Percentiles rank a stretch among this genome's conserved stretches.
Evolutionary conservation across 2,329 filamentous ascomycete species (phyloP).

Genomic region (Aplosporella prunicola): DNA sequence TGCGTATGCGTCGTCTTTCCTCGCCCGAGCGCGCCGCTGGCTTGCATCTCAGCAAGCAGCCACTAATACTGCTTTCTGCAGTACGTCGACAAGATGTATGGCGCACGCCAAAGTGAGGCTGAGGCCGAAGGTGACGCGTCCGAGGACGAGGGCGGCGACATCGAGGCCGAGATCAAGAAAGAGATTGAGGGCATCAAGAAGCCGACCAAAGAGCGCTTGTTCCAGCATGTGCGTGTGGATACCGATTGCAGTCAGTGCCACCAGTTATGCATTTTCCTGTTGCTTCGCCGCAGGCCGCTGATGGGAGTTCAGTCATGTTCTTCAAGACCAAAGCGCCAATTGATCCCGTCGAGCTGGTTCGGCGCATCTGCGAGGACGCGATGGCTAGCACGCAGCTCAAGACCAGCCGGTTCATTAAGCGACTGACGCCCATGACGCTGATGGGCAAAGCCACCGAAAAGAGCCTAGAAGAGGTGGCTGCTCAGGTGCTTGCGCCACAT

Average conservation of each 20-base stretch:
- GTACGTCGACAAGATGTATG: slow-evolving; percentile 54
- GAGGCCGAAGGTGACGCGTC: slow-evolving; percentile 35
- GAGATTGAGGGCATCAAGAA: slow-evolving; percentile 58
- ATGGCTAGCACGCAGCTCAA: slow-evolving; percentile 41
- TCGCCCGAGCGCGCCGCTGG: background rate
- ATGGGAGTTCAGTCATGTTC: slow-evolving; percentile 41
- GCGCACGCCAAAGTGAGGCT: slow-evolving; percentile 24
- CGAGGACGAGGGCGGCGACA: slow-evolving; percentile 41
- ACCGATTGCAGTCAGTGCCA: slow-evolving; percentile 43
- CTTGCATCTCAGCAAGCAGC: slow-evolving; percentile 3
- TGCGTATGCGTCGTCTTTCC: slow-evolving; percentile 27
- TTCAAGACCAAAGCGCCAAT: slow-evolving; percentile 48
- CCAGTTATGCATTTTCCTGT: slow-evolving; percentile 1
- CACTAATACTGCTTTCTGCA: too few relatives aligned
- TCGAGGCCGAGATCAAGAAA: slow-evolving; percentile 62
- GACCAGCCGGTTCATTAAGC: slow-evolving; percentile 49
- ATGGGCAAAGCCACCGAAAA: slow-evolving; percentile 59
- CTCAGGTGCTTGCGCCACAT: slow-evolving; percentile 51
- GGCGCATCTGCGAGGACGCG: slow-evolving; percentile 49
- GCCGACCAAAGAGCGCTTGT: slow-evolving; percentile 39
- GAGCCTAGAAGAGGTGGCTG: slow-evolving; percentile 56
- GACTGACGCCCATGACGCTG: slow-evolving; percentile 50
- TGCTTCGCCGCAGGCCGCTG: slow-evolving; percentile 21
- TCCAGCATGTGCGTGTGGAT: slow-evolving; percentile 45
- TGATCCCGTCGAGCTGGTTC: slow-evolving; percentile 52